These are phyloP conservation scores for Neurospora sp. DNA, from an alignment of 495 filamentous ascomycete genomes.

Conservation along the genomic window DNA sequence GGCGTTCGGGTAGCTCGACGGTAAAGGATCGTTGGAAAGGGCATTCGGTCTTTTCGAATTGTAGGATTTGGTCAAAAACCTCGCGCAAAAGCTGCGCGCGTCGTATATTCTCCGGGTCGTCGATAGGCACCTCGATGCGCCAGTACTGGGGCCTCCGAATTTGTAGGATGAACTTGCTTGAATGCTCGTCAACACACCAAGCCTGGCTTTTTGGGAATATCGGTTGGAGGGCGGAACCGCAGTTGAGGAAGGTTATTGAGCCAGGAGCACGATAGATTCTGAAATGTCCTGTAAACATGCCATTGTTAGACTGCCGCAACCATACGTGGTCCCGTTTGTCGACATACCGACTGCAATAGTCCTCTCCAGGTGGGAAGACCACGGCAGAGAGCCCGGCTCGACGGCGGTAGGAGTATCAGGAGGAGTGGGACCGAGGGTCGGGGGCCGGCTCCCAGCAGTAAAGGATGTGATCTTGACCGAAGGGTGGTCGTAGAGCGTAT, in stretches of 20 bases:
- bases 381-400: conserved; percentile 53
- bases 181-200: conserved; percentile 82
- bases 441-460: conserved; percentile 38
- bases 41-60: conserved; percentile 80
- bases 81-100: conserved; percentile 55
- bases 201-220: conserved; percentile 82
- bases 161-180: conserved; percentile 68
- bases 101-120: conserved; percentile 45
- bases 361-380: conserved; percentile 66
- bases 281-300: conserved; percentile 48
- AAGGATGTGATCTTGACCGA: conserved; percentile 59
- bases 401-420: conserved; percentile 24
- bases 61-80: conserved; percentile 59
- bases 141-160: conserved; percentile 75
- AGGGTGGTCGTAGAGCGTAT: conserved; percentile 61
- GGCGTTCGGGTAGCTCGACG: conserved; percentile 62
- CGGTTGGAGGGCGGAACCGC: conserved; percentile 66
- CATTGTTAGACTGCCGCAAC: neutral
- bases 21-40: conserved; percentile 72
- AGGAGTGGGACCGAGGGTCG: conserved; percentile 23
- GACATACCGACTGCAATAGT: conserved; percentile 65
- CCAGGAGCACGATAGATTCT: conserved; percentile 72
- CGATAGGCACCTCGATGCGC: conserved; percentile 71
- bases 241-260: conserved; percentile 76
- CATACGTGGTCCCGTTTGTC: neutral